A percentile compares a stretch with the other conserved stretches of the same genome.
Evolutionary conservation across 2,329 filamentous ascomycete species (phyloP).

Genomic region (Xylaria digitata): DNA sequence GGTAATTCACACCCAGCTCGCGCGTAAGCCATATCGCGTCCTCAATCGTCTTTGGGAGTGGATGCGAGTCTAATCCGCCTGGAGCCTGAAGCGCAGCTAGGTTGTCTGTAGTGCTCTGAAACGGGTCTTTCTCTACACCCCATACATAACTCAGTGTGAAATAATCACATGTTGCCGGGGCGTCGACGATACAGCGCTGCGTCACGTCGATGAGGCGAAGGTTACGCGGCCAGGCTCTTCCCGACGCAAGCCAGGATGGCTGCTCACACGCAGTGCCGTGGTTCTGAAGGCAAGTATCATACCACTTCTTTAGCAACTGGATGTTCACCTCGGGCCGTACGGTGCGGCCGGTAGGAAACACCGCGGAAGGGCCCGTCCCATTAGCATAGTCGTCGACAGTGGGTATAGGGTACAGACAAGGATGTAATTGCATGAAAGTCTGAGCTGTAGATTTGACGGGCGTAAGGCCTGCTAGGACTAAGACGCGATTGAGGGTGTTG

Average conservation of each 20-base stretch:
- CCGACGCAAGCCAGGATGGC: constrained; percentile 26
- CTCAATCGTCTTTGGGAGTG: constrained; percentile 37
- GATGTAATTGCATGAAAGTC: constrained; percentile 40
- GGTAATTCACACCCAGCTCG: constrained; percentile 40
- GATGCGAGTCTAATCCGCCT: constrained; percentile 8
- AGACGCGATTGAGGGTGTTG: constrained; percentile 28
- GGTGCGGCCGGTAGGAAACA: constrained; percentile 37
- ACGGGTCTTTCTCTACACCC: constrained; percentile 29
- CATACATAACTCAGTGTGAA: constrained; percentile 42
- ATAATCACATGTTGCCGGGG: constrained; percentile 25
- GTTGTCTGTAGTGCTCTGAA: constrained; percentile 27
- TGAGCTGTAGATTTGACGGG: constrained; percentile 32
- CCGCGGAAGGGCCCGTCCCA: constrained; percentile 25
- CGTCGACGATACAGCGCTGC: constrained; percentile 33
- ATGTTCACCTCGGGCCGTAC: constrained; percentile 30
- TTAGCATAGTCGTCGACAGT: constrained; percentile 32
- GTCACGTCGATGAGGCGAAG: constrained; percentile 37
- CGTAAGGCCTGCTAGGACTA: constrained; percentile 30
- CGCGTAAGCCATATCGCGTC: constrained; percentile 41
- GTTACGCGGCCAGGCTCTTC: constrained; percentile 27
- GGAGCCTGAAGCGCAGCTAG: constrained; percentile 20
- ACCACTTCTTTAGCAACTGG: constrained; percentile 33
- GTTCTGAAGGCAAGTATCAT: constrained; percentile 22
- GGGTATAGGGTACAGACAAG: constrained; percentile 39
- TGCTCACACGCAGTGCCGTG: constrained; percentile 32